Conservation (phyloP, 129 eudicot species). For the Chrysanthemum seticuspe region DNA sequence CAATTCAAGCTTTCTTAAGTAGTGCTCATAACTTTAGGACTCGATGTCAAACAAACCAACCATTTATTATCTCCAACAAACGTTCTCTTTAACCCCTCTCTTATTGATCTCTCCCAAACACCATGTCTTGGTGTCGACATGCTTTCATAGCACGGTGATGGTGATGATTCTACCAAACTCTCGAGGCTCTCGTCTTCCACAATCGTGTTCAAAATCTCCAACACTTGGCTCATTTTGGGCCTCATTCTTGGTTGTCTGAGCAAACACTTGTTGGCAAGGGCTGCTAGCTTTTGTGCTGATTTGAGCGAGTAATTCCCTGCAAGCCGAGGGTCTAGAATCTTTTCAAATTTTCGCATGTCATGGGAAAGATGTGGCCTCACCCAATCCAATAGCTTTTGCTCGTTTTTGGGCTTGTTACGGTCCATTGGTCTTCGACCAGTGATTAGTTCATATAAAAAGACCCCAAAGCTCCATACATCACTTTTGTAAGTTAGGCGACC, state of each 20-base stretch:
- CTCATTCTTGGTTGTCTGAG: constrained; percentile 58
- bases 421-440: constrained; percentile 83
- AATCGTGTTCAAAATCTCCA: constrained; percentile 50
- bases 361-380: constrained; percentile 60
- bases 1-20: constrained; percentile 18
- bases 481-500: constrained; percentile 79
- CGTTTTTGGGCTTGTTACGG: constrained; percentile 60
- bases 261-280: constrained; percentile 75
- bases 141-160: constrained; percentile 26
- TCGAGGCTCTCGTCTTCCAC: constrained; percentile 38
- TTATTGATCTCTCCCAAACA: constrained; percentile 29
- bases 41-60: constrained; percentile 45
- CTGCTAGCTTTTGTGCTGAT: constrained; percentile 81
- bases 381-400: constrained; percentile 70
- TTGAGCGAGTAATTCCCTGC: constrained; percentile 57
- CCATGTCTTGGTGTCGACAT: constrained; percentile 26
- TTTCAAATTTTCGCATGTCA: constrained; percentile 58
- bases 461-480: constrained; percentile 89
- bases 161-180: constrained; percentile 26
- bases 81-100: constrained; percentile 42
- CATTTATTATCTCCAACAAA: constrained; percentile 50
- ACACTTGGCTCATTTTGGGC: constrained; percentile 72
- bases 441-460: constrained; percentile 81
- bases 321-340: constrained; percentile 70
- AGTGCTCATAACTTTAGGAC: constrained; percentile 51